Conservation (phyloP, 2,329 filamentous ascomycete species). For the Talaromyces sp. region DNA sequence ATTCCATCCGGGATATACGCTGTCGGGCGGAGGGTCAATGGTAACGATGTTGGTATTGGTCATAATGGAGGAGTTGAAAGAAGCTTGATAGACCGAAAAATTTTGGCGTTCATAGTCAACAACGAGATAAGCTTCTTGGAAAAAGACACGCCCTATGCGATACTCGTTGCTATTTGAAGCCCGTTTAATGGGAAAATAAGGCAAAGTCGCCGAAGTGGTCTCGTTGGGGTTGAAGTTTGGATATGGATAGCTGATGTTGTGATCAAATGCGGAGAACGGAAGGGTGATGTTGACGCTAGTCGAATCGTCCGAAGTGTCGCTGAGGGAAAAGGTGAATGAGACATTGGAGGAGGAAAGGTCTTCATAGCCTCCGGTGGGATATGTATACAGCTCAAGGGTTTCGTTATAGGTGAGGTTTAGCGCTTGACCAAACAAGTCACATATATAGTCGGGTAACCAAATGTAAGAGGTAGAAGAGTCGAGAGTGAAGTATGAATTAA, state of each 20-base stretch:
- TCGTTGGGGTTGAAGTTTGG: not conserved
- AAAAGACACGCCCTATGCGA: conserved; percentile 36
- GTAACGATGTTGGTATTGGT: conserved; percentile 1
- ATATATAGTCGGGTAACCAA: conserved; percentile 34
- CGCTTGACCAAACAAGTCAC: conserved; percentile 31
- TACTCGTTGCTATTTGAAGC: conserved; percentile 29
- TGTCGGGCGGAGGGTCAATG: not conserved
- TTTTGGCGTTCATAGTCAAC: conserved; percentile 34
- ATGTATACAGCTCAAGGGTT: not conserved
- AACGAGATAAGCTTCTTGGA: conserved; percentile 38
- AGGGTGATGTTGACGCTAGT: not conserved
- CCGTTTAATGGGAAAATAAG: conserved; percentile 38
- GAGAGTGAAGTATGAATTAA: conserved; percentile 26
- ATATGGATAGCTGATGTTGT: conserved; percentile 6
- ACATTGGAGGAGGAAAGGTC: not conserved
- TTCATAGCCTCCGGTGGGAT: not conserved
- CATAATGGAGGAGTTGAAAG: conserved; percentile 19
- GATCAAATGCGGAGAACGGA: conserved; percentile 19
- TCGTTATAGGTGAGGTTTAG: conserved; percentile 4
- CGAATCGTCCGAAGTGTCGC: not conserved
- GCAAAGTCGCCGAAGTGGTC: not conserved
- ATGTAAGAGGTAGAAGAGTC: conserved; percentile 39
- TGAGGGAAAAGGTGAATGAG: not conserved
- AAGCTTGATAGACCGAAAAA: conserved; percentile 31
- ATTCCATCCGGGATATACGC: not conserved